Percentiles rank a stretch among this genome's conserved stretches.
These are phyloP conservation scores for Serendipita indica DNA, from an alignment of 768 basidiomycete species.

Conservation along the genomic window DNA sequence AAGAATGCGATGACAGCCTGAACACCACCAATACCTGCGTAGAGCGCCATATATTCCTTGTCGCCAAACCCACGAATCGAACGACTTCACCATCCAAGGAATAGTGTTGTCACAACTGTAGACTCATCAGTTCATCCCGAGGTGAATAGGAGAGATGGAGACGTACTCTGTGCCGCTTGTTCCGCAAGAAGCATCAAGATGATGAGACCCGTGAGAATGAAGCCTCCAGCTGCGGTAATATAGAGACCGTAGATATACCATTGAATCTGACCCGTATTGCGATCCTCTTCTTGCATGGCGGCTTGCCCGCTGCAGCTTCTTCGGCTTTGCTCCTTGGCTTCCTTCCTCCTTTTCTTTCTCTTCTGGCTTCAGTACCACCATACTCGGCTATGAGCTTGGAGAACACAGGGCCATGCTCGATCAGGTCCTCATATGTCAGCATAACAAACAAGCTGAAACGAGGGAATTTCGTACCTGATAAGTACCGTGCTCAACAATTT, in stretches of 20 bases:
- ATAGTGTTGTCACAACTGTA: slow-evolving; percentile 46
- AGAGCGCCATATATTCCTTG: slow-evolving; percentile 51
- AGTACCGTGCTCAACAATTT: slow-evolving; percentile 23
- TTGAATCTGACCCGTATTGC: slow-evolving; percentile 36
- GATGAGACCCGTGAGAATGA: slow-evolving; percentile 32
- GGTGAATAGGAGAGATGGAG: slow-evolving; percentile 22
- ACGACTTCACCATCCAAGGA: slow-evolving; percentile 51
- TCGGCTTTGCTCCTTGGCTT: slow-evolving; percentile 18
- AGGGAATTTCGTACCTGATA: slow-evolving; percentile 13
- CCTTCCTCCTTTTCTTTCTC: slow-evolving; percentile 22
- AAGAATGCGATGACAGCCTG: slow-evolving; percentile 38
- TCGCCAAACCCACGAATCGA: slow-evolving; percentile 42
- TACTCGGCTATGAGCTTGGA: slow-evolving; percentile 42
- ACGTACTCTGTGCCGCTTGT: slow-evolving; percentile 38
- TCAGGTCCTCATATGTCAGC: slow-evolving; percentile 27
- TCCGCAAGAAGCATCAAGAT: slow-evolving; percentile 29
- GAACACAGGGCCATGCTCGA: slow-evolving; percentile 30
- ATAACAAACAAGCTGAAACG: slow-evolving; percentile 25
- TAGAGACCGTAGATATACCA: slow-evolving; percentile 32
- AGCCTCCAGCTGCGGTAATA: slow-evolving; percentile 36
- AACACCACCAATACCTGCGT: slow-evolving; percentile 32
- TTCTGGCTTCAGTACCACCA: slow-evolving; percentile 28
- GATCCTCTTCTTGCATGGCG: slow-evolving; percentile 40
- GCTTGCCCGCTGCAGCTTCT: slow-evolving; percentile 16
- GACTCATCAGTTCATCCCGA: not conserved